Percentiles rank a stretch among this genome's conserved stretches.
Evolutionary conservation across 2,329 filamentous ascomycete species (phyloP).

Genomic region (Endocalyx cinctus): DNA sequence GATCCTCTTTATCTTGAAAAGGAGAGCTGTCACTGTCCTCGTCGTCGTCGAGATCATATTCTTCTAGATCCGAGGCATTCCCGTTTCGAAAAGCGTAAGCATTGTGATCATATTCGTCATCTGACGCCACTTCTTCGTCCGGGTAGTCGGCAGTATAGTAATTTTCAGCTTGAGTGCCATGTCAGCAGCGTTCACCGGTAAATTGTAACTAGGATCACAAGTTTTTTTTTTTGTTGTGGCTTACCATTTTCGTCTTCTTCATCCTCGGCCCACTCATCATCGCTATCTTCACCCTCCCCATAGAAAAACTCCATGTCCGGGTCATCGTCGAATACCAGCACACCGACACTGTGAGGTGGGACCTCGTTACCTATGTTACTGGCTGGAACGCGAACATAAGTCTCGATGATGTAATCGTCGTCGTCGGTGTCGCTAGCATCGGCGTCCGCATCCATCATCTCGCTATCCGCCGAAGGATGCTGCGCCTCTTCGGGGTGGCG

Average conservation of each 20-base stretch:
- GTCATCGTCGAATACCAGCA: constrained; percentile 53
- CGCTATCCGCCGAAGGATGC: constrained; percentile 17
- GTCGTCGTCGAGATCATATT: constrained; percentile 40
- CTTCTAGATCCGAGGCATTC: constrained; percentile 52
- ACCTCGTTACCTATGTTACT: constrained; percentile 43
- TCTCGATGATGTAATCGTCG: constrained; percentile 59
- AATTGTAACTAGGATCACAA: no score
- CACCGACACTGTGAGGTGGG: constrained; percentile 46
- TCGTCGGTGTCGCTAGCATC: constrained; percentile 43
- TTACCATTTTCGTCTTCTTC: constrained; percentile 64
- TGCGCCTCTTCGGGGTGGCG: constrained; percentile 45
- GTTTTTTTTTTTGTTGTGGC: no score
- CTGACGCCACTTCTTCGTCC: constrained; percentile 71
- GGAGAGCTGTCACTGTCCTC: constrained; percentile 30
- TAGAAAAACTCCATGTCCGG: constrained; percentile 59
- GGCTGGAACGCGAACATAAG: constrained; percentile 57
- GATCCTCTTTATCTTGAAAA: constrained; percentile 25
- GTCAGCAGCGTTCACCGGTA: not conserved
- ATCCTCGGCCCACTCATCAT: constrained; percentile 52
- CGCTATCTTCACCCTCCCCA: constrained; percentile 56
- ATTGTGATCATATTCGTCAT: constrained; percentile 58
- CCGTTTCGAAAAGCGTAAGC: constrained; percentile 50
- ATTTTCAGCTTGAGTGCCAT: constrained; percentile 58
- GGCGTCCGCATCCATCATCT: constrained; percentile 24
- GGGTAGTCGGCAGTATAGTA: constrained; percentile 78